Evolutionary conservation across 768 basidiomycete genomes (phyloP), one percentile per base, ranked within the genome.

Genomic region (Phylloporus rhodoxanthus): DNA sequence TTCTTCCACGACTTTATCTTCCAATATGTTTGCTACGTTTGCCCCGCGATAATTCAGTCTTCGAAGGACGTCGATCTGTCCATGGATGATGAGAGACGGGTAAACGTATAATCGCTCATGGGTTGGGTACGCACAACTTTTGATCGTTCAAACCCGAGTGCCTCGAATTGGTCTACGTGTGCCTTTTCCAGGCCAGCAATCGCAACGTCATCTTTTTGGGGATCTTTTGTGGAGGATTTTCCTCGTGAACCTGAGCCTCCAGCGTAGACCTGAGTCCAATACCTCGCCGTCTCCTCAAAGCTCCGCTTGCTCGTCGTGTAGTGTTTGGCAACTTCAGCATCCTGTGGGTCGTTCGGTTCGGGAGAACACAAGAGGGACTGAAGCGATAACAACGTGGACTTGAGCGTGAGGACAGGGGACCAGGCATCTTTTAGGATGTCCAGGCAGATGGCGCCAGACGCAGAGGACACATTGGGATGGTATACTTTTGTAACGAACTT

Each of bases 261-360:
- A 2, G 94, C 94, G 64, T 96, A 96, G 25, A 86, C 82, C 60
- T 89, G 83, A 1, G 93, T 90, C 94, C 94, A 98, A 66, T 94
- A 93, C 34, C 80, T 76, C 49, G 94, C 94, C 4, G 94, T 98
- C 33, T 87, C 87, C 51, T 94, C 89, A 57, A 98, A 98, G 59
- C 86, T 84, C 21, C 72, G 70, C 65, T 85, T 85, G 66, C 86
- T 89, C 11, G 92, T 91, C 67, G 89, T 87, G 60, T 89, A 98
- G 63, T 96, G 95, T 66, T 96, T 97, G 11, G 94, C 94, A 10
- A 98, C 94, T 70, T 98, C 93, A 0, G 94, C 95, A 63, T 98
- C 95, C 70, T 97, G 94, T 0, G 94, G 95, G 63, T 97, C 95
- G 55, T 87, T 89, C 8, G 95, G 94, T 64, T 96, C 92, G 0